These are phyloP conservation scores for Aspergillus sp. DNA, from an alignment of 2,329 filamentous ascomycete species.

Conservation along the genomic window DNA sequence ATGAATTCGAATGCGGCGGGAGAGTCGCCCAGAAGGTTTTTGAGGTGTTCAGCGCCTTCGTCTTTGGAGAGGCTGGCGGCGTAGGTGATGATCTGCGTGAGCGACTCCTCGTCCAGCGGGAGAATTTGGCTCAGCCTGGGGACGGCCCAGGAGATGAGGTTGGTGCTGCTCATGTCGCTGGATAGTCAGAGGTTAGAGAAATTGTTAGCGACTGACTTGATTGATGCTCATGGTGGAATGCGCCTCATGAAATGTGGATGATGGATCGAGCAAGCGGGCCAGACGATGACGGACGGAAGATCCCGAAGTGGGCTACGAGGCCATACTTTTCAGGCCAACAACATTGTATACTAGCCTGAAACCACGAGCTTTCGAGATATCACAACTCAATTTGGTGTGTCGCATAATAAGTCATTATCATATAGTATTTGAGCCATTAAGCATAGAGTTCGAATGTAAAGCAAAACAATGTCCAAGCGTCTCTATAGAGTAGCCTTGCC, in stretches of 20 bases:
- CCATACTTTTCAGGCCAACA: conserved; percentile 19
- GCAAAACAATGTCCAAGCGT: neutral
- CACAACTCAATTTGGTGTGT: no score
- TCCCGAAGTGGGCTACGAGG: conserved; percentile 8
- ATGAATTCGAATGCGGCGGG: conserved; percentile 73
- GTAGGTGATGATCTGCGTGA: conserved; percentile 83
- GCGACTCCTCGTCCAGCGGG: conserved; percentile 79
- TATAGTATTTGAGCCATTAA: no score
- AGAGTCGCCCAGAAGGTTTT: conserved; percentile 84
- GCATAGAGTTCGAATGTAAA: no score
- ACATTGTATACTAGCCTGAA: neutral
- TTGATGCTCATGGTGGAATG: neutral
- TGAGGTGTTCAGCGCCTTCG: conserved; percentile 80
- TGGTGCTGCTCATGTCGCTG: conserved; percentile 31
- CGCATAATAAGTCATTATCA: no score
- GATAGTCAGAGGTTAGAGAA: neutral
- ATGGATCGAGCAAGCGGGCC: neutral
- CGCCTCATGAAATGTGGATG: neutral
- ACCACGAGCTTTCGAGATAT: neutral
- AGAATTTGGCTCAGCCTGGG: conserved; percentile 77
- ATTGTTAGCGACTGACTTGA: conserved; percentile 6
- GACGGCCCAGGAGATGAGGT: conserved; percentile 58
- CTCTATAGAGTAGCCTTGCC: neutral
- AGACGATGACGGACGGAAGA: conserved; percentile 3
- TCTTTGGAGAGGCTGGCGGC: conserved; percentile 73